Evolutionary conservation across 352 stramenopile species (phyloP), one percentile per base, ranked within the genome.

Genomic region (Lagenidium giganteum): DNA sequence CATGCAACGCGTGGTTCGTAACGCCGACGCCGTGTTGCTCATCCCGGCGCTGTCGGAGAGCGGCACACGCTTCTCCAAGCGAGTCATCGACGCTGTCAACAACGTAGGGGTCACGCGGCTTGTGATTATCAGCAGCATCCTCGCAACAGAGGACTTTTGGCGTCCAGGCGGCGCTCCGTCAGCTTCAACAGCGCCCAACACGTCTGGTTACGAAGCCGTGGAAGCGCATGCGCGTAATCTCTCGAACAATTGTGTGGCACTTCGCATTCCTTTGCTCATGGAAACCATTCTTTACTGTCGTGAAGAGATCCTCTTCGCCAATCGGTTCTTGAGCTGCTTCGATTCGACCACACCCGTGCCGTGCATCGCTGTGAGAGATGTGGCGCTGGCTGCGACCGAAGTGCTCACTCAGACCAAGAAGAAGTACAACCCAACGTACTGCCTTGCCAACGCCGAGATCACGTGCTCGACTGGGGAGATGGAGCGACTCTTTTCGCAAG

Each of bases 261-360:
- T 91, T 14, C 71, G 78, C 2, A 70, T 88, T 40, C 78, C 78
- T 17, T 38, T 87, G 20, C 55, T 88, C 30, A 88, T 91, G 78
- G 78, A 91, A 48, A 82, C 72, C 20, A 53, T 88, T 24, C 53
- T 88, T 11, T 81, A 85, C 40, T 87, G 75, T 40, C 78, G 72
- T 17, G 75, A 88, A 26, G 78, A 90, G 42, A 61, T 91, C 26
- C 50, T 87, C 23, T 91, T 80, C 30, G 75, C 70, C 3, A 74
- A 67, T 20, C 73, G 73, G 22, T 70, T 88, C 16, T 41, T 78
- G 12, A 61, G 70, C 18, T 83, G 69, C 40, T 86, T 86, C 24
- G 46, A 35, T 11, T 39, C 41, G 2, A 56, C 67, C 14, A 83
- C 70, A 20, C 43, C 40, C 27, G 62, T 88, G 47, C 75, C 75